These are phyloP conservation scores for Pistacia atlantica DNA, from an alignment of 345 rosid species.

Conservation along the genomic window DNA sequence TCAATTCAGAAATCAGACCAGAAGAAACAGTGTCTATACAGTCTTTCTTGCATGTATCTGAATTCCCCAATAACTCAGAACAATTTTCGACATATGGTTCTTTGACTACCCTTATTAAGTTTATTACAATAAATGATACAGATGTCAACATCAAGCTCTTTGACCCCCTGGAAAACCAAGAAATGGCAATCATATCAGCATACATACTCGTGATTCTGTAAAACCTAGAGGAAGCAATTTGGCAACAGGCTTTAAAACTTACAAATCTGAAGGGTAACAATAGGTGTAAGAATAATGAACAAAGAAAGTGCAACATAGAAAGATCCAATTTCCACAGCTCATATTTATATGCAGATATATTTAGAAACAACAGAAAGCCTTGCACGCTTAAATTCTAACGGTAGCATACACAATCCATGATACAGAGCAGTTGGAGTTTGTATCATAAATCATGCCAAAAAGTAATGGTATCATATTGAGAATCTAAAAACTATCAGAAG, in stretches of 20 bases:
- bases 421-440: background rate
- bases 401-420: background rate
- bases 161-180: constrained; percentile 41
- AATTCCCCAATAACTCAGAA: constrained; percentile 22
- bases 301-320: background rate
- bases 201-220: background rate
- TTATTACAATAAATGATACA: constrained; percentile 57
- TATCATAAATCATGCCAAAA: constrained; percentile 1
- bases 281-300: background rate
- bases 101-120: constrained; percentile 41
- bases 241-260: background rate
- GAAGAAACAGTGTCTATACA: constrained; percentile 33
- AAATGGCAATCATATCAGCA: constrained; percentile 15
- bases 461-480: background rate
- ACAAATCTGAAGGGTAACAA: background rate
- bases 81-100: constrained; percentile 26
- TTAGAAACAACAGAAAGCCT: background rate
- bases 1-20: constrained; percentile 46
- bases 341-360: background rate
- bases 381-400: background rate
- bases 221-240: constrained; percentile 6
- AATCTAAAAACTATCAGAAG: background rate
- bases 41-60: constrained; percentile 16
- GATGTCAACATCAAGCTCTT: constrained; percentile 50
- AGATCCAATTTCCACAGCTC: background rate